Base-by-base conservation (phyloP, 1,284 basidiomycete species). In the Neonothopanus nambi region DNA sequence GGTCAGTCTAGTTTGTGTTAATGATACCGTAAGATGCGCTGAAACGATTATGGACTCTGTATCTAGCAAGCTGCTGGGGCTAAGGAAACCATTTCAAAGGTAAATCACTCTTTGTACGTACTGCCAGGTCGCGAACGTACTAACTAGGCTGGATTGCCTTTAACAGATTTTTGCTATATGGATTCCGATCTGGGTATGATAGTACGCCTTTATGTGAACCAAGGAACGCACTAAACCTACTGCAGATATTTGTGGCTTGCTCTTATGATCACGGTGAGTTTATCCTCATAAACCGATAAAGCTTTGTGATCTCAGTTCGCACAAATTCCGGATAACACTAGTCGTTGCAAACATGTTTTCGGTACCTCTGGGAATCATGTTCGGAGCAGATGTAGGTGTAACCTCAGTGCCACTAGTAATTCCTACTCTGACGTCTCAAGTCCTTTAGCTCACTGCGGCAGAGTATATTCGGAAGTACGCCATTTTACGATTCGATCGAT, bases 311-410 rank as follows among this genome's bases (percentile, higher is more conserved):
- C 30, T 33, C 30, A 33, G 8, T 9, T 33, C 30, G 13, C n/a
- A n/a, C 23, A 21, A 18, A 56, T 45, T 36, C 23, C 46, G 35
- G 36, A 39, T 28, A 15, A 21, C 33, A 48, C 36, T 50, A 83
- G 82, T 85, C 9, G 70, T 84, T 24, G 85, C 87, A 23, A 89
- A 89, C 65, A 90, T 89, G 87, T 89, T 85, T 67, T 86, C 81
- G 8, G 70, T 89, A 5, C 84, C 87, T 6, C 68, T 89, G 47
- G 76, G 85, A n/a, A 87, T 91, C 47, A 82, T 88, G 75, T 84
- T 88, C 62, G 81, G 83, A 40, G 83, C 84, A 17, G 69, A 81
- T 51, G 85, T 86, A 65, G 61, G 80, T 65, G 12, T 30, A 21
- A 17, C 24, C 41, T 30, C 36, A 36, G 43, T 12, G n/a, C n/a